Percentiles rank a stretch among this genome's conserved stretches.
phyloP scores from a whole-genome alignment of 2,329 filamentous ascomycete species.

The Chalaropsis ovoidea region DNA sequence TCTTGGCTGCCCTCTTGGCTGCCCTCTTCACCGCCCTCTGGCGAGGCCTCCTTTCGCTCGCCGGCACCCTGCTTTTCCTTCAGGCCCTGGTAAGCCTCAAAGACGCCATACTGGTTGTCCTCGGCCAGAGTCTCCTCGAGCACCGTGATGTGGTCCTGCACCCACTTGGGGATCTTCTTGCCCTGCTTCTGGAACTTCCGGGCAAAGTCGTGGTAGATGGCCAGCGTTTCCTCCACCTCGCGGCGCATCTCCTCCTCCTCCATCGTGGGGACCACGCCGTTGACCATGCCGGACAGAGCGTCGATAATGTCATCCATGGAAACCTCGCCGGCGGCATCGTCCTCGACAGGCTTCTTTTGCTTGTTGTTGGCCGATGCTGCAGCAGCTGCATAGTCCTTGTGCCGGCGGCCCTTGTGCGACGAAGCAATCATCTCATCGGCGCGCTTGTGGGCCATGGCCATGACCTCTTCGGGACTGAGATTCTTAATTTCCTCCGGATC shows the following conservation, averaged over 20 bases:
- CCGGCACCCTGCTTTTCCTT: not conserved
- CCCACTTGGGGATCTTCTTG: conserved; percentile 25
- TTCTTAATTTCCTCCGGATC: conserved; percentile 20
- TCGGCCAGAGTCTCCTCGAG: conserved; percentile 59
- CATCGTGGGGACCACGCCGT: conserved; percentile 57
- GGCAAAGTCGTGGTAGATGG: conserved; percentile 30
- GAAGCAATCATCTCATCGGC: conserved; percentile 17
- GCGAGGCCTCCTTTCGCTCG: not conserved
- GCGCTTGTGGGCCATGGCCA: conserved; percentile 19
- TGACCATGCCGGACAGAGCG: conserved; percentile 48
- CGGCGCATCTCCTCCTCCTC: conserved; percentile 32
- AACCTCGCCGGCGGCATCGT: not conserved
- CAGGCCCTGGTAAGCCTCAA: conserved; percentile 14
- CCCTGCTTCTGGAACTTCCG: conserved; percentile 25
- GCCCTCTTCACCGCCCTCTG: conserved; percentile 31
- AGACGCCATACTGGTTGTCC: conserved; percentile 27
- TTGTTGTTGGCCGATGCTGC: not conserved
- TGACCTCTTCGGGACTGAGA: conserved; percentile 18
- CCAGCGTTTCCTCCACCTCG: conserved; percentile 18
- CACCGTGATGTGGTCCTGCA: conserved; percentile 17
- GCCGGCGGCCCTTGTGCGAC: conserved; percentile 2
- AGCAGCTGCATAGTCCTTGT: conserved; percentile 34
- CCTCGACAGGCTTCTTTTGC: not conserved
- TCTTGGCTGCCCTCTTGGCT: conserved; percentile 43
- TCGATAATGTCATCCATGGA: conserved; percentile 7